Percentiles rank a stretch among this genome's conserved stretches.
phyloP scores from a whole-genome alignment of 1,284 basidiomycete species.

The Testicularia cyperi region DNA sequence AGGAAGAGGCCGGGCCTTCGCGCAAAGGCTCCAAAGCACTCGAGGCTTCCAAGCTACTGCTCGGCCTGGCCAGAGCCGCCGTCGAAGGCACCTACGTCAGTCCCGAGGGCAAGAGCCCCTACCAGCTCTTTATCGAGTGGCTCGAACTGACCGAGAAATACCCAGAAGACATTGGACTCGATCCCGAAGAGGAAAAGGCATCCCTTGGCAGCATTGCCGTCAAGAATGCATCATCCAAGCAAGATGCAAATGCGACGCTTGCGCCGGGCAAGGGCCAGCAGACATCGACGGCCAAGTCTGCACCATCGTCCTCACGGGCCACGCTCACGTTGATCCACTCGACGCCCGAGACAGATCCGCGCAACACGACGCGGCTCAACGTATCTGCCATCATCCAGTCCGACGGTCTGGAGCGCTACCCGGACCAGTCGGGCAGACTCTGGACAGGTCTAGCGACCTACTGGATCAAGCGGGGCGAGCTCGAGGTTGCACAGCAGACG shows the following conservation, averaged over 20 bases:
- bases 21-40: constrained; percentile 66
- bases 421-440: constrained; percentile 91
- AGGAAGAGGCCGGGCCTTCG: constrained; percentile 4
- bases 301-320: too few relatives aligned
- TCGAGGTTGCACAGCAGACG: constrained; percentile 80
- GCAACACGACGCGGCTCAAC: constrained; percentile 74
- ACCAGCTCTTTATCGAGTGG: constrained; percentile 89
- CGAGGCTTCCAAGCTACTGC: constrained; percentile 87
- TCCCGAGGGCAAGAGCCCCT: constrained; percentile 91
- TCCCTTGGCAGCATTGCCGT: too few relatives aligned
- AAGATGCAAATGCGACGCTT: constrained; percentile 64
- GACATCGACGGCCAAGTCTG: too few relatives aligned
- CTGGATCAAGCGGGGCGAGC: constrained; percentile 96
- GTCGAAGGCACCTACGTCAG: constrained; percentile 79
- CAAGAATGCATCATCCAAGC: constrained; percentile 1
- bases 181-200: constrained; percentile 67
- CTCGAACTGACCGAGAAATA: constrained; percentile 87
- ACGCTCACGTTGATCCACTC: too few relatives aligned
- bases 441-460: constrained; percentile 97
- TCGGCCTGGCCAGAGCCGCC: constrained; percentile 80
- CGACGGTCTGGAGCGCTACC: constrained; percentile 84
- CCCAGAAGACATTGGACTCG: constrained; percentile 88
- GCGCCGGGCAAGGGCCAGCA: constrained; percentile 8
- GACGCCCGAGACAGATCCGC: constrained; percentile 80
- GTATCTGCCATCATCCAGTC: constrained; percentile 80